Conservation (phyloP, 768 basidiomycete species). For the Piloderma croceum region DNA sequence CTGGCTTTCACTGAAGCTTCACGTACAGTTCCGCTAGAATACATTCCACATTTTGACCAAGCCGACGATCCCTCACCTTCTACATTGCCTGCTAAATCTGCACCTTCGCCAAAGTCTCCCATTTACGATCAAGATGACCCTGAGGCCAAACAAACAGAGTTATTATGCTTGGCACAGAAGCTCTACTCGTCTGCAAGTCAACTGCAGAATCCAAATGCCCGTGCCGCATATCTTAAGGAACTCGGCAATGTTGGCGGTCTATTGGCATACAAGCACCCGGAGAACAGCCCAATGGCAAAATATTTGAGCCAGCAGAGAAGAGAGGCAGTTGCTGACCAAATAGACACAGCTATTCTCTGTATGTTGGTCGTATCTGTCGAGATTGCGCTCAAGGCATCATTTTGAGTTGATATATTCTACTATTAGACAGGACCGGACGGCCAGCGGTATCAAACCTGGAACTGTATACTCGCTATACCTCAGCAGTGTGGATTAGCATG, state of each 20-base stretch:
- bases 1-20: constrained; percentile 84
- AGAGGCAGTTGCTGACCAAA: constrained; percentile 79
- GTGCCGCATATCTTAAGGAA: constrained; percentile 60
- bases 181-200: constrained; percentile 57
- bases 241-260: constrained; percentile 70
- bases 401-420: background rate
- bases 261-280: constrained; percentile 79
- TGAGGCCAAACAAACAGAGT: constrained; percentile 33
- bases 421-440: constrained; percentile 44
- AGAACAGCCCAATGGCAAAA: constrained; percentile 64
- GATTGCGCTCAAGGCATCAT: background rate
- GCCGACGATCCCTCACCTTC: constrained; percentile 10
- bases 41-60: constrained; percentile 19
- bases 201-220: constrained; percentile 51
- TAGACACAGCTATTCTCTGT: constrained; percentile 84
- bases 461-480: constrained; percentile 58
- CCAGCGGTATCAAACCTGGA: constrained; percentile 59
- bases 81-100: constrained; percentile 4
- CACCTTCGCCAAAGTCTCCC: constrained; percentile 1
- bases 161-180: constrained; percentile 59
- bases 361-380: too few species aligned
- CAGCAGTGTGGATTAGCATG: constrained; percentile 53
- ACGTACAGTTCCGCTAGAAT: constrained; percentile 61
- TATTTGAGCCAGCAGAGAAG: constrained; percentile 77
- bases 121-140: constrained; percentile 24